A percentile compares a stretch with the other conserved stretches of the same genome.
These are phyloP conservation scores for Brassica balearica DNA, from an alignment of 441 rosid genomes.

Conservation along the genomic window DNA sequence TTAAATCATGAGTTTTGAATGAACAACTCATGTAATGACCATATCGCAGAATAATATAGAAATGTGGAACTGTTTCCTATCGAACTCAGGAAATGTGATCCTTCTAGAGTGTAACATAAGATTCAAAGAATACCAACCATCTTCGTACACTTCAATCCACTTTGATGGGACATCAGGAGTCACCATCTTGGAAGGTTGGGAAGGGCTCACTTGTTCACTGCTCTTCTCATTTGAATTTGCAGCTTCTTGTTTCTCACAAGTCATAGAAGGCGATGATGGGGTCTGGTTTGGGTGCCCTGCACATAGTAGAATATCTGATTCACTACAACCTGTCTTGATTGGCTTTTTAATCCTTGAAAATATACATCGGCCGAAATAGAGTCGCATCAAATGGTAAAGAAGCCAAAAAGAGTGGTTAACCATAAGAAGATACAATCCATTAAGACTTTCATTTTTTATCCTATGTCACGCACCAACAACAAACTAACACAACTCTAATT, in stretches of 20 bases:
- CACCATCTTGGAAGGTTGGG: slow-evolving; percentile 30
- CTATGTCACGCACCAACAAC: neutral
- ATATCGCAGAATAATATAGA: neutral
- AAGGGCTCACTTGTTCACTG: slow-evolving; percentile 20
- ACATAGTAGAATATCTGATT: slow-evolving; percentile 8
- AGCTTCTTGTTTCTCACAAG: slow-evolving; percentile 33
- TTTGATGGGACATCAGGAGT: slow-evolving; percentile 40
- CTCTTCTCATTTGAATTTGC: slow-evolving; percentile 12
- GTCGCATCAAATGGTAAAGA: neutral
- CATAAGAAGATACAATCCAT: neutral
- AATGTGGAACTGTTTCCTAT: slow-evolving; percentile 3
- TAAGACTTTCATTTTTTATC: neutral
- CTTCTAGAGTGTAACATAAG: neutral
- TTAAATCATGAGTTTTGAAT: slow-evolving; percentile 23
- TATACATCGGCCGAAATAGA: neutral
- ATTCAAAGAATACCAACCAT: slow-evolving; percentile 36
- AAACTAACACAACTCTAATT: neutral
- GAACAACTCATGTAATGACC: slow-evolving; percentile 15
- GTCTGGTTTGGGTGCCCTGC: slow-evolving; percentile 23
- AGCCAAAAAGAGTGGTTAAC: neutral
- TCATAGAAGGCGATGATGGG: slow-evolving; percentile 14
- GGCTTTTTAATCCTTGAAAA: neutral
- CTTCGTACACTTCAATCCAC: slow-evolving; percentile 36
- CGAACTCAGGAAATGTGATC: slow-evolving; percentile 3
- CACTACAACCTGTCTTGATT: slow-evolving; percentile 10